Evolutionary conservation across 371 early-diverging fungal genomes (phyloP).

Genomic region (Nematocida ausubeli): DNA sequence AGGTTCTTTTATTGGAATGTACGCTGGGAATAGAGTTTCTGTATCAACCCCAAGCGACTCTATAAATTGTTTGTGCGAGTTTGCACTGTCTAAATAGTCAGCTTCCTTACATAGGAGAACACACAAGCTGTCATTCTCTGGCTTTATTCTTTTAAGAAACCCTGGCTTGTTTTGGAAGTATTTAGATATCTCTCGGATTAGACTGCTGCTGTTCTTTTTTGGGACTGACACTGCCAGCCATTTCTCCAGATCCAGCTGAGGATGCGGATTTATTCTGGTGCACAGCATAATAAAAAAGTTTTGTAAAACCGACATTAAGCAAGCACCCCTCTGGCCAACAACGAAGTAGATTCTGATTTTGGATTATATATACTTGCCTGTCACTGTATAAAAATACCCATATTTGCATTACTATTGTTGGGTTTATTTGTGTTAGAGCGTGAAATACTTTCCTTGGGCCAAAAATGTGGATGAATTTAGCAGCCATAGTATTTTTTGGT

Average conservation of each 20-base stretch:
- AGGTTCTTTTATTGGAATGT: slow-evolving; percentile 8
- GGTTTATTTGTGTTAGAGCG: too few relatives aligned
- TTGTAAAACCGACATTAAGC: too few relatives aligned
- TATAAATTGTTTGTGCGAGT: neutral
- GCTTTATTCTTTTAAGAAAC: slow-evolving; percentile 28
- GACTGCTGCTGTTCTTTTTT: slow-evolving; percentile 5
- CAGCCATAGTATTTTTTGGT: too few relatives aligned
- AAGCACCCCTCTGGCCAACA: too few relatives aligned
- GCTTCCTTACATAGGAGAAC: slow-evolving; percentile 13
- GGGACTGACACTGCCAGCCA: slow-evolving; percentile 1
- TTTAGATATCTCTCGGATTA: slow-evolving; percentile 4
- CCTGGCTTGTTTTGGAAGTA: slow-evolving; percentile 32
- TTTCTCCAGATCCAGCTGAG: neutral
- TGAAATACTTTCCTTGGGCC: too few relatives aligned
- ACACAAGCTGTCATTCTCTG: neutral
- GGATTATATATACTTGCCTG: too few relatives aligned
- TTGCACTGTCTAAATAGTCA: neutral
- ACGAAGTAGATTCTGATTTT: too few relatives aligned
- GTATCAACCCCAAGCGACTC: neutral
- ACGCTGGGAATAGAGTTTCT: neutral
- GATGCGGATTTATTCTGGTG: neutral
- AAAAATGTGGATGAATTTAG: too few relatives aligned
- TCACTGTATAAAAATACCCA: too few relatives aligned
- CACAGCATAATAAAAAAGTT: slow-evolving; percentile 4
- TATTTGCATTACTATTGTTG: too few relatives aligned